A percentile compares a stretch with the other conserved stretches of the same genome.
Evolutionary conservation across 2,329 filamentous ascomycete species (phyloP).

Genomic region (Camptophora hylomeconis): DNA sequence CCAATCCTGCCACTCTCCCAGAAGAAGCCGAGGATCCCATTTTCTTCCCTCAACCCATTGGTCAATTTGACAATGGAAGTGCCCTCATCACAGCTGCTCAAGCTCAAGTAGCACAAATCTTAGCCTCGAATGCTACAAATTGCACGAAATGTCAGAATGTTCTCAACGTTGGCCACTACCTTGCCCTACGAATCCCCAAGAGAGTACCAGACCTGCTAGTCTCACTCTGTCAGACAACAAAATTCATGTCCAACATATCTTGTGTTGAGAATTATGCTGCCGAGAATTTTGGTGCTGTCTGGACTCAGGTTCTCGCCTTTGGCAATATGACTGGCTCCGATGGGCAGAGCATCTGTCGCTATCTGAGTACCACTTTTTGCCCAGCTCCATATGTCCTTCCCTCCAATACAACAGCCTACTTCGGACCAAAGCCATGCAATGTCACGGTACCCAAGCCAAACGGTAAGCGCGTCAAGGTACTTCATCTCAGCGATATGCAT

Average conservation of each 20-base stretch:
- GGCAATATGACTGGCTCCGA: conserved; percentile 42
- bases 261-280: conserved; percentile 37
- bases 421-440: conserved; percentile 42
- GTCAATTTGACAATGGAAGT: conserved; percentile 27
- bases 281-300: conserved; percentile 39
- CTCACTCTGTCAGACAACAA: conserved; percentile 35
- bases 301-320: conserved; percentile 43
- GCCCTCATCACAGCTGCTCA: conserved; percentile 22
- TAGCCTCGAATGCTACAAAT: conserved; percentile 26
- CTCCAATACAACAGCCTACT: conserved; percentile 32
- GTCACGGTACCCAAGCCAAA: conserved; percentile 32
- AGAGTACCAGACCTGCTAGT: conserved; percentile 39
- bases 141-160: conserved; percentile 43
- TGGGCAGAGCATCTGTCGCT: conserved; percentile 44
- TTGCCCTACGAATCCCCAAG: conserved; percentile 36
- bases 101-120: conserved; percentile 34
- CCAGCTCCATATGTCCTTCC: conserved; percentile 30
- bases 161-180: conserved; percentile 36
- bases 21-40: conserved; percentile 36
- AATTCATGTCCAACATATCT: conserved; percentile 32
- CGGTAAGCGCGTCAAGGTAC: conserved; percentile 41
- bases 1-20: conserved; percentile 40
- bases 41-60: conserved; percentile 34
- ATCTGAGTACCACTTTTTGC: conserved; percentile 36
- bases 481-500: conserved; percentile 45